Conservation (phyloP, 257 asterid species). For the Verbascum thapsus region DNA sequence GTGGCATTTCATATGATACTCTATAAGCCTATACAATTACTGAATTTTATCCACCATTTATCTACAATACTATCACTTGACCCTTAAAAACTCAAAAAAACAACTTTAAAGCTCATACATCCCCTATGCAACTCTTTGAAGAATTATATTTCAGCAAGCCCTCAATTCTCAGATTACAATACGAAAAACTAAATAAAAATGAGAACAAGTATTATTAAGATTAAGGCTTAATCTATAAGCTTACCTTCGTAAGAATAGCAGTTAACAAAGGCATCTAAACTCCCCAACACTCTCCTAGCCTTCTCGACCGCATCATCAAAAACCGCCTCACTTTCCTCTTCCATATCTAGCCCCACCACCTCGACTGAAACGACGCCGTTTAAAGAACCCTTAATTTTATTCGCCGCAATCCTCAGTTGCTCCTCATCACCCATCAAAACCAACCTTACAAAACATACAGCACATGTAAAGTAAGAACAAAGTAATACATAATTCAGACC, state of each 20-base stretch:
- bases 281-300: conserved; percentile 57
- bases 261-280: conserved; percentile 75
- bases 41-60: too few relatives aligned
- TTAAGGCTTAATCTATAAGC: background rate
- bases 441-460: conserved; percentile 43
- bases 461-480: background rate
- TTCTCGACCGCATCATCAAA: conserved; percentile 68
- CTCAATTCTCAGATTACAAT: background rate
- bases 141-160: too few relatives aligned
- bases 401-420: conserved; percentile 55
- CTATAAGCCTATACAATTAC: too few relatives aligned
- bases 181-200: background rate
- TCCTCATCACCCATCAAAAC: conserved; percentile 79
- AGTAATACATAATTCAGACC: background rate
- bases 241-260: conserved; percentile 87
- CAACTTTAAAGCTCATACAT: too few relatives aligned
- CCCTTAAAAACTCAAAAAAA: too few relatives aligned
- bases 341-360: conserved; percentile 78
- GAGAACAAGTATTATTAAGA: background rate
- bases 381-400: conserved; percentile 49
- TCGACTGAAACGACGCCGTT: conserved; percentile 47
- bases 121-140: too few relatives aligned
- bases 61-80: too few relatives aligned
- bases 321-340: conserved; percentile 54
- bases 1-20: too few relatives aligned